phyloP scores from a whole-genome alignment of 2,329 filamentous ascomycete species.

The Harringtonia lauricola region DNA sequence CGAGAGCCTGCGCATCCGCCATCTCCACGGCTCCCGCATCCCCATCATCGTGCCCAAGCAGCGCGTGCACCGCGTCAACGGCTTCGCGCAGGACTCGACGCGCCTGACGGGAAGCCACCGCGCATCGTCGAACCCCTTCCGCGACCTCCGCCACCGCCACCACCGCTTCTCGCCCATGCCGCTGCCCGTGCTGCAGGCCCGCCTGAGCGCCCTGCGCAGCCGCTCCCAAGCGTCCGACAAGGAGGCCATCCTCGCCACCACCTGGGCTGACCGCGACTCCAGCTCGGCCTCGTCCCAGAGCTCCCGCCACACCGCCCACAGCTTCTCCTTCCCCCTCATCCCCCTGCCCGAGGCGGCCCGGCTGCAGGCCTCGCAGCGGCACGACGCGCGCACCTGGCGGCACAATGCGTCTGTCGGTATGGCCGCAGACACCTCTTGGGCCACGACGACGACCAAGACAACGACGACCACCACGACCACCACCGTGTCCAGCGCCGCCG shows the following conservation, averaged over 20 bases:
- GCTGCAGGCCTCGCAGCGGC: constrained; percentile 13
- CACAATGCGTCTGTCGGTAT: no score
- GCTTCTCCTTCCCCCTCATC: constrained; percentile 20
- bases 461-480: background rate
- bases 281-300: constrained; percentile 9
- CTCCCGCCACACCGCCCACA: constrained; percentile 10
- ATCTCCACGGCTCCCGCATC: constrained; percentile 13
- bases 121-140: constrained; percentile 9
- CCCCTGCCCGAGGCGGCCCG: constrained; percentile 19
- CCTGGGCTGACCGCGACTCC: no score
- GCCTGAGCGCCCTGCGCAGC: background rate
- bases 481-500: background rate
- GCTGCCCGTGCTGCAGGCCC: background rate
- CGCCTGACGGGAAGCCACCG: constrained; percentile 6
- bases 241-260: no score
- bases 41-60: constrained; percentile 20
- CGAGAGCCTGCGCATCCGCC: constrained; percentile 9
- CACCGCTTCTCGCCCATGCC: constrained; percentile 8
- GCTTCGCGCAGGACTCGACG: constrained; percentile 15
- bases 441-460: background rate
- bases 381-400: no score
- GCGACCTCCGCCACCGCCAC: background rate
- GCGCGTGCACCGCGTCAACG: constrained; percentile 21
- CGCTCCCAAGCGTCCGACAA: no score
- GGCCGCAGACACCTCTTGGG: background rate